These are phyloP conservation scores for Termitomyces eurrhizus DNA, from an alignment of 768 basidiomycete genomes.

Conservation along the genomic window DNA sequence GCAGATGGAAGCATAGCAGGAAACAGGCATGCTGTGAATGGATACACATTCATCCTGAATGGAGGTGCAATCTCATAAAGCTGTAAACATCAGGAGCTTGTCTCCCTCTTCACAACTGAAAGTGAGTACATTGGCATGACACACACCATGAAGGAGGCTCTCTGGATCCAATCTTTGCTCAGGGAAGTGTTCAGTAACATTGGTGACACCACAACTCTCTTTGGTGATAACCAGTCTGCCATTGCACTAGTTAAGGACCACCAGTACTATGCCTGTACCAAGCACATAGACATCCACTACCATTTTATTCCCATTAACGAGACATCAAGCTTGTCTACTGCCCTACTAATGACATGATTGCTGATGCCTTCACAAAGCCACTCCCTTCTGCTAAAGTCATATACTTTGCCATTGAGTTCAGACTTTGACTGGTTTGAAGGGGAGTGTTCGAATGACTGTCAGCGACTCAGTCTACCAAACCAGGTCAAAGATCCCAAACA, in stretches of 20 bases:
- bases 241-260: constrained; percentile 5
- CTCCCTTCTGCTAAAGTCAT: no score
- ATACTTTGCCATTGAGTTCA: no score
- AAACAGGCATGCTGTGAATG: not conserved
- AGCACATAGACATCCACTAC: constrained; percentile 19
- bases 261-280: constrained; percentile 3
- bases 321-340: constrained; percentile 20
- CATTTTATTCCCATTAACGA: constrained; percentile 17
- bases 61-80: not conserved
- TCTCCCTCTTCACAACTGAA: not conserved
- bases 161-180: constrained; percentile 27
- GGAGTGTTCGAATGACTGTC: no score
- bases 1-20: no score
- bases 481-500: no score
- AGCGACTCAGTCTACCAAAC: no score
- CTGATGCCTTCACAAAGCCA: no score
- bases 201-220: not conserved
- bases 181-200: constrained; percentile 13
- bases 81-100: not conserved
- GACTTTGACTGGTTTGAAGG: no score
- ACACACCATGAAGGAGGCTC: constrained; percentile 24
- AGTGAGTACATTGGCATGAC: no score
- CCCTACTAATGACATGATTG: constrained; percentile 23
- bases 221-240: constrained; percentile 6
- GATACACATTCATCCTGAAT: no score